phyloP scores from a whole-genome alignment of 2,329 filamentous ascomycete species.

The Neurospora sp. region DNA sequence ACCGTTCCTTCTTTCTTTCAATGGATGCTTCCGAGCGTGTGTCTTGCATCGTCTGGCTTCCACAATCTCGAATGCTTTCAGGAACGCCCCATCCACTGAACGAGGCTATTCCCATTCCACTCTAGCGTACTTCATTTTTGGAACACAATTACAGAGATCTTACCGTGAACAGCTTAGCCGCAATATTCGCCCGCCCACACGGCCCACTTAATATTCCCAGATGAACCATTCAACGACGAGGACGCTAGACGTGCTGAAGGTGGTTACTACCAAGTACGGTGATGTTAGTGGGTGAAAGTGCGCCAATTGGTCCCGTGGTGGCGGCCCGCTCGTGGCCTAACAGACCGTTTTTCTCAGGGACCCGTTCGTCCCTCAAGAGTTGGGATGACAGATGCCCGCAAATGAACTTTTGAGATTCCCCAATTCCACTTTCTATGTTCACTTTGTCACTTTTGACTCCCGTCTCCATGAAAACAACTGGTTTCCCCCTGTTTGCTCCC shows the following conservation, averaged over 20 bases:
- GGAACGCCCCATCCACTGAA: constrained; percentile 4
- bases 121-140: constrained; percentile 14
- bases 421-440: neutral
- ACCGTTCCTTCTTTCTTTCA: neutral
- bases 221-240: neutral
- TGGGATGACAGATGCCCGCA: neutral
- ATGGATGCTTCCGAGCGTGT: too few relatives aligned
- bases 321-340: neutral
- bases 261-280: neutral
- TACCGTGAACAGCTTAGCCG: neutral
- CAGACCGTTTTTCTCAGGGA: neutral
- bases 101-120: constrained; percentile 4
- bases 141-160: constrained; percentile 5
- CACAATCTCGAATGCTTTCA: constrained; percentile 3
- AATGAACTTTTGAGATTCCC: neutral
- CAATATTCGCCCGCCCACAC: neutral
- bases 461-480: neutral
- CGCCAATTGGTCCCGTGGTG: neutral
- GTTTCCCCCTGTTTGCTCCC: neutral
- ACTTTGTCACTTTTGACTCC: neutral
- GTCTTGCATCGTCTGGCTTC: neutral
- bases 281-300: neutral
- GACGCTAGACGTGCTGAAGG: neutral
- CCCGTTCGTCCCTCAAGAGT: neutral
- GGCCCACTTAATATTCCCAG: neutral